Base-by-base conservation (phyloP, 106 monocot species). In the Alisma plantagoaquatica region DNA sequence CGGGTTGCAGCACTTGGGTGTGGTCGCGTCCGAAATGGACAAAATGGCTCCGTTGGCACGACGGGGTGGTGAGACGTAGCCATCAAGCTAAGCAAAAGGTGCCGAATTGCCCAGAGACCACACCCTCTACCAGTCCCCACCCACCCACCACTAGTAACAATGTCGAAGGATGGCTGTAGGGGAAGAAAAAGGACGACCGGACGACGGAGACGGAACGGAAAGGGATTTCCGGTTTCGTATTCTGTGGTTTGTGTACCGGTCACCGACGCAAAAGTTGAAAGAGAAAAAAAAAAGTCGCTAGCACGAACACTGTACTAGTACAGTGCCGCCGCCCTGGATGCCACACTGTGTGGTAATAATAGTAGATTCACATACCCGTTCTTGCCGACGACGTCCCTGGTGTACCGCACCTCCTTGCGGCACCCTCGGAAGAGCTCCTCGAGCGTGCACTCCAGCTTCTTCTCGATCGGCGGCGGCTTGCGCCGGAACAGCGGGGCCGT, bases 361-460 rank as follows among this genome's bases (percentile, higher is more conserved):
- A n/a, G n/a, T n/a, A n/a, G n/a, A n/a, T n/a, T 5, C 35, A 14
- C 30, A 23, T 55, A 79, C 84, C 84, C 84, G 23, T 69, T 62
- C 51, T 62, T 67, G 21, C 53, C 55, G 61, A 79, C 56, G 23
- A 69, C 75, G 29, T 76, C 72, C 25, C 84, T 49, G 10, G 30
- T 58, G 42, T 73, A 70, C 56, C 56, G 74, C 41, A 79, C 52
- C 53, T 75, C 75, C 55, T 79, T 84, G 41, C 58, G 65, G 54
- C 79, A 75, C 0, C 84, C 84, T 0, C 25, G 55, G 57, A 38
- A 79, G 47, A 84, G 76, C 68, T 84, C 84, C 73, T 84, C 84
- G 19, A 84, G 75, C 23, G 84, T 73, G 60, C 84, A 84, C 66
- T 84, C 84, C 14, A 84, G 68, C 69, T 76, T 84, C 62, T 48